Evolutionary conservation across 1,284 basidiomycete species (phyloP).

Genomic region (Cryptococcus sp.): DNA sequence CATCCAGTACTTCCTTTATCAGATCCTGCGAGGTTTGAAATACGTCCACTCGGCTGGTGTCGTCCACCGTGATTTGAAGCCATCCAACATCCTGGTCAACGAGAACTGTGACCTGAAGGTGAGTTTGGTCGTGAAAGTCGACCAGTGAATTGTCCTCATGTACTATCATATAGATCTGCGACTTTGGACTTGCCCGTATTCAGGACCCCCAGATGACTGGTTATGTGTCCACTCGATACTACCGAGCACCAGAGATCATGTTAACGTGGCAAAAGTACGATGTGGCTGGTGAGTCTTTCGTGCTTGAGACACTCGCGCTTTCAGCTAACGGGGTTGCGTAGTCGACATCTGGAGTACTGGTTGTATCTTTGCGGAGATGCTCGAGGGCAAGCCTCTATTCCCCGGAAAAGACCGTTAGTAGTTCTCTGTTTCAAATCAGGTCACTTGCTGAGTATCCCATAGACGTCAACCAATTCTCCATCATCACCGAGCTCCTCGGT

Average conservation of each 20-base stretch:
- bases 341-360: conserved; percentile 99
- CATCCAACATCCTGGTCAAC: conserved; percentile 98
- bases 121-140: conserved; percentile 16
- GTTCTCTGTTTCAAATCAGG: neutral
- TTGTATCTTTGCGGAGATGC: conserved; percentile 99
- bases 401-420: conserved; percentile 86
- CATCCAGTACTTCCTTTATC: conserved; percentile 99
- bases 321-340: conserved; percentile 18
- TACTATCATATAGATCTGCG: conserved; percentile 73
- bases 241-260: conserved; percentile 99
- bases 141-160: neutral
- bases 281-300: conserved; percentile 67
- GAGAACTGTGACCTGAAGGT: conserved; percentile 98
- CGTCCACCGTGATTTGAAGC: conserved; percentile 99
- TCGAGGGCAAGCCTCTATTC: conserved; percentile 98
- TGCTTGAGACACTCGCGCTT: neutral
- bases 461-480: conserved; percentile 99
- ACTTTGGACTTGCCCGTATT: conserved; percentile 93
- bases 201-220: conserved; percentile 98
- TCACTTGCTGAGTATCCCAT: neutral
- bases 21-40: conserved; percentile 97
- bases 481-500: conserved; percentile 97
- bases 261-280: conserved; percentile 99
- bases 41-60: conserved; percentile 99
- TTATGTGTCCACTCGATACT: conserved; percentile 98